Percentiles rank a stretch among this genome's conserved stretches.
Evolutionary conservation across 2,329 filamentous ascomycete species (phyloP).

Genomic region (Talaromyces atroroseus): DNA sequence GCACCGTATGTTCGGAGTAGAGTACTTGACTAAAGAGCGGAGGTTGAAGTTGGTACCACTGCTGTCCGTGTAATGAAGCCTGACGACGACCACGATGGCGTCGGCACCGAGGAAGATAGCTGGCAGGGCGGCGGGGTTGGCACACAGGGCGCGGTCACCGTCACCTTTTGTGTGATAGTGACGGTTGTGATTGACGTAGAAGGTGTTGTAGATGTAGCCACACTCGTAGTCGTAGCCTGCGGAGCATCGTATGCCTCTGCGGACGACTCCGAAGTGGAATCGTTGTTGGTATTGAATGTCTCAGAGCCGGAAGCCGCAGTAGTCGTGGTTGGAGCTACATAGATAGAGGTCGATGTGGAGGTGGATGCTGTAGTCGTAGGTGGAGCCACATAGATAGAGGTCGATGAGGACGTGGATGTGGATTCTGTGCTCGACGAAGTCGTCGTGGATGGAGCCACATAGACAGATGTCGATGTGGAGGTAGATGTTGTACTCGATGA

Average conservation of each 20-base stretch:
- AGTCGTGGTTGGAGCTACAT: background rate
- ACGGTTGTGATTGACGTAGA: background rate
- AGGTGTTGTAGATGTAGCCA: background rate
- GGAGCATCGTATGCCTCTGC: background rate
- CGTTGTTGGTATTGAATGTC: too few relatives aligned
- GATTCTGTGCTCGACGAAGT: background rate
- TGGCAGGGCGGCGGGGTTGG: background rate
- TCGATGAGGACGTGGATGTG: background rate
- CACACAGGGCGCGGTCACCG: background rate
- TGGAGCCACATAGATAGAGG: background rate
- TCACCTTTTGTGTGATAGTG: constrained; percentile 3
- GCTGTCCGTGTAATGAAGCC: background rate
- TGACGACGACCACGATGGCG: background rate
- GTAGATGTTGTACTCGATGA: background rate
- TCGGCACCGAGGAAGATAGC: background rate
- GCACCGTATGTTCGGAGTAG: background rate
- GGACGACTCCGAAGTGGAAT: background rate
- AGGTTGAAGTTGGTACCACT: background rate
- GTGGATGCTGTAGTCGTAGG: background rate
- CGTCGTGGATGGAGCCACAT: background rate
- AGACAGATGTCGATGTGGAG: background rate
- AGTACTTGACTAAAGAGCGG: background rate
- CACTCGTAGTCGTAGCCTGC: background rate
- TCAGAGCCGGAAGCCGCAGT: background rate
- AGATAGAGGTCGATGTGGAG: background rate